phyloP scores from a whole-genome alignment of 768 basidiomycete genomes.

The Leccinellum luteum region DNA sequence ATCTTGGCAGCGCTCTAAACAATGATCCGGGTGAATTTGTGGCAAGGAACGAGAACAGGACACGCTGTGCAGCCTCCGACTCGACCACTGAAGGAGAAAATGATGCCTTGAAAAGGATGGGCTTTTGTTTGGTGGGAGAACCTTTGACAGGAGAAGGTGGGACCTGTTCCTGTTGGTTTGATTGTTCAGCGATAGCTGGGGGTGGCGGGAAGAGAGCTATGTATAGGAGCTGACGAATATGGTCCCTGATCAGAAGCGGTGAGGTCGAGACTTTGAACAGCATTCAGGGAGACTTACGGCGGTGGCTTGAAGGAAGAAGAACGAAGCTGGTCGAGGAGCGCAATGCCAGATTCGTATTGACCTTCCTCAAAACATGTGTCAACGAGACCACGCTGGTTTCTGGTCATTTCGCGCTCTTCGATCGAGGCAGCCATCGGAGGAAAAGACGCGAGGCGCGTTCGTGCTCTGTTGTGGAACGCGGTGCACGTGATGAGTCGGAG shows the following conservation, averaged over 20 bases:
- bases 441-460: conserved; percentile 8
- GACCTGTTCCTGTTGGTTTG: conserved; percentile 19
- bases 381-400: conserved; percentile 53
- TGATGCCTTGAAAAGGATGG: conserved; percentile 38
- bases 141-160: conserved; percentile 35
- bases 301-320: conserved; percentile 56
- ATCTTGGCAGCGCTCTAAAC: conserved; percentile 53
- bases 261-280: conserved; percentile 10
- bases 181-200: conserved; percentile 11
- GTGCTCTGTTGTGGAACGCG: conserved; percentile 13
- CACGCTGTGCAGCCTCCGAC: conserved; percentile 47
- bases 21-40: conserved; percentile 58
- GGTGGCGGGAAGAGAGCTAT: conserved; percentile 62
- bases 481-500: conserved; percentile 21
- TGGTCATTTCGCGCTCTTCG: conserved; percentile 44
- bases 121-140: conserved; percentile 51
- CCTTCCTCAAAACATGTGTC: conserved; percentile 77
- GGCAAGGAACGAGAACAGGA: conserved; percentile 52
- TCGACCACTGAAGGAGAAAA: conserved; percentile 45
- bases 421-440: conserved; percentile 10
- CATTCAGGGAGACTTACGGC: conserved; percentile 41
- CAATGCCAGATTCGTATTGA: conserved; percentile 68
- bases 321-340: conserved; percentile 59
- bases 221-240: conserved; percentile 66
- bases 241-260: conserved; percentile 41